phyloP scores from a whole-genome alignment of 805 yeast species.

The Wickerhamomyces bovis region DNA sequence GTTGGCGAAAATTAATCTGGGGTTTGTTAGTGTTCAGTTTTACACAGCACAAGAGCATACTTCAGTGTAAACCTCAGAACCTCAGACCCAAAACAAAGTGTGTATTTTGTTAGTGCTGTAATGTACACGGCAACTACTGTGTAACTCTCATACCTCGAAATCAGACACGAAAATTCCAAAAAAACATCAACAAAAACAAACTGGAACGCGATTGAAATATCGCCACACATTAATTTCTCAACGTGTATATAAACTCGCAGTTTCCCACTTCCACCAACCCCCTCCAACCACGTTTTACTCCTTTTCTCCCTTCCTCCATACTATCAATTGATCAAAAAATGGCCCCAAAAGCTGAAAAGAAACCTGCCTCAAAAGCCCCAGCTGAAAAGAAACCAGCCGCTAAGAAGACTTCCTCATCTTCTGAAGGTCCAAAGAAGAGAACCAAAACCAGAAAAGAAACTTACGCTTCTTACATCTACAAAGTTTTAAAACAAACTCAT shows the following conservation, averaged over 20 bases:
- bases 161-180: background rate
- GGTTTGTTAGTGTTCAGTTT: background rate
- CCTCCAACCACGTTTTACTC: background rate
- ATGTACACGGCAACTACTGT: conserved; percentile 4
- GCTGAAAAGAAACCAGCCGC: conserved; percentile 94
- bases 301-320: conserved; percentile 2
- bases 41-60: background rate
- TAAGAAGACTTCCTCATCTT: conserved; percentile 80
- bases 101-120: background rate
- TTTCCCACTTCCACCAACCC: conserved; percentile 7
- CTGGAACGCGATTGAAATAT: too few species aligned
- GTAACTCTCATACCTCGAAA: conserved; percentile 9
- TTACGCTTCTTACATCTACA: conserved; percentile 95
- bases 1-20: background rate
- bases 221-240: background rate
- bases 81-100: background rate
- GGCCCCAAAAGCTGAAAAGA: conserved; percentile 61
- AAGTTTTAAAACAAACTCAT: conserved; percentile 96
- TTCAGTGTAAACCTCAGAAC: background rate
- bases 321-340: conserved; percentile 20
- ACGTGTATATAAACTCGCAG: conserved; percentile 10
- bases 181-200: too few species aligned
- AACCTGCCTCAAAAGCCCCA: conserved; percentile 92
- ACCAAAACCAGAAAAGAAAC: conserved; percentile 96
- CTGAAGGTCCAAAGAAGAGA: conserved; percentile 84